Evolutionary conservation across 164 flowering plant species (phyloP).

Genomic region (Berberis thunbergii): DNA sequence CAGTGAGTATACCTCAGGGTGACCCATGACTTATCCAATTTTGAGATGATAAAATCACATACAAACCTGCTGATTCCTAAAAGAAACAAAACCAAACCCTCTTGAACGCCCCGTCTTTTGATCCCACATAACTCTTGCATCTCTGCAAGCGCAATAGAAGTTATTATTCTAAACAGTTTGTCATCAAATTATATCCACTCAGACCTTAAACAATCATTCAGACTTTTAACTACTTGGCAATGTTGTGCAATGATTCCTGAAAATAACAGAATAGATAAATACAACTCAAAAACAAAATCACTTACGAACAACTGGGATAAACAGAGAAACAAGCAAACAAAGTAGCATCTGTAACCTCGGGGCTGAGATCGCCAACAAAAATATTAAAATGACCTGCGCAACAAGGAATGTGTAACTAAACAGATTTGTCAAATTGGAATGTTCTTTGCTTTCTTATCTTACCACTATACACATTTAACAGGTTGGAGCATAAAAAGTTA

Average conservation of each 20-base stretch:
- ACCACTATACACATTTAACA: not conserved
- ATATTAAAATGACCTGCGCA: conserved; percentile 79
- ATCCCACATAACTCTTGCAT: conserved; percentile 87
- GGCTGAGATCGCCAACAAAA: conserved; percentile 96
- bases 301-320: conserved; percentile 95
- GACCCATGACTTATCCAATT: no score
- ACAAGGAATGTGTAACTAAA: not conserved
- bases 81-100: conserved; percentile 99
- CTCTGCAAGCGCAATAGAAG: conserved; percentile 25
- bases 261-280: not conserved
- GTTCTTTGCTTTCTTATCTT: no score
- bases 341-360: conserved; percentile 97
- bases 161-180: not conserved
- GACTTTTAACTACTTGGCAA: not conserved
- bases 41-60: no score
- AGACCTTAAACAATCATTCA: no score
- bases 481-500: not conserved
- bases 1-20: no score
- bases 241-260: not conserved
- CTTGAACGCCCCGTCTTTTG: conserved; percentile 96
- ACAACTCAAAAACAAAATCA: not conserved
- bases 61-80: conserved; percentile 81
- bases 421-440: not conserved
- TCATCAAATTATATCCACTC: not conserved
- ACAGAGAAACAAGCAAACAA: conserved; percentile 89